Conservation (phyloP, 768 basidiomycete genomes). For the Amanita jacksonii region DNA sequence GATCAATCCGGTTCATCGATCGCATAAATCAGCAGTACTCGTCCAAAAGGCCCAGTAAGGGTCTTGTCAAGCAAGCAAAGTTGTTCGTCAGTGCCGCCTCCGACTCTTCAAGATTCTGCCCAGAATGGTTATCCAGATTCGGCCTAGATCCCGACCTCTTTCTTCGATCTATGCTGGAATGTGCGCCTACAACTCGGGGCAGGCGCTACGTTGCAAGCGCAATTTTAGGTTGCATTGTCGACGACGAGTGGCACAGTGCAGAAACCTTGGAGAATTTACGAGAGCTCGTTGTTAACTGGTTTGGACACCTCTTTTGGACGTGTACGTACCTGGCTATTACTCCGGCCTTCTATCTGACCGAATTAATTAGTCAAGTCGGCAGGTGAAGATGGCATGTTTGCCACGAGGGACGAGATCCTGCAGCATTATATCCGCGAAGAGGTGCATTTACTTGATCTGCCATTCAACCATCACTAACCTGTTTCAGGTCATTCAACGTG, state of each 20-base stretch:
- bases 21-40: constrained; percentile 1
- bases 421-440: constrained; percentile 7
- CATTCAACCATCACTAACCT: background rate
- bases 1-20: constrained; percentile 6
- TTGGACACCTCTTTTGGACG: constrained; percentile 6
- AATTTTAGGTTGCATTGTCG: background rate
- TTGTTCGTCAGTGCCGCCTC: background rate
- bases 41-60: constrained; percentile 4
- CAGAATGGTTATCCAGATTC: constrained; percentile 2
- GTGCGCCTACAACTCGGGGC: constrained; percentile 1
- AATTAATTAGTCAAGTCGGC: constrained; percentile 5
- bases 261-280: constrained; percentile 4
- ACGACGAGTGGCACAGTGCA: background rate
- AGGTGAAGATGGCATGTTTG: constrained; percentile 3
- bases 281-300: constrained; percentile 3
- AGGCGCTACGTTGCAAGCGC: constrained; percentile 7
- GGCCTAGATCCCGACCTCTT: constrained; percentile 1
- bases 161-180: constrained; percentile 2
- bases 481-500: constrained; percentile 1
- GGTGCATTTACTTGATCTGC: background rate
- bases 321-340: background rate
- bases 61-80: constrained; percentile 3
- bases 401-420: background rate
- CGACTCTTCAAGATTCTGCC: constrained; percentile 1
- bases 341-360: background rate